Percentiles rank a stretch among this genome's conserved stretches.
phyloP scores from a whole-genome alignment of 116 monocot genomes.

The Zostera marina region DNA sequence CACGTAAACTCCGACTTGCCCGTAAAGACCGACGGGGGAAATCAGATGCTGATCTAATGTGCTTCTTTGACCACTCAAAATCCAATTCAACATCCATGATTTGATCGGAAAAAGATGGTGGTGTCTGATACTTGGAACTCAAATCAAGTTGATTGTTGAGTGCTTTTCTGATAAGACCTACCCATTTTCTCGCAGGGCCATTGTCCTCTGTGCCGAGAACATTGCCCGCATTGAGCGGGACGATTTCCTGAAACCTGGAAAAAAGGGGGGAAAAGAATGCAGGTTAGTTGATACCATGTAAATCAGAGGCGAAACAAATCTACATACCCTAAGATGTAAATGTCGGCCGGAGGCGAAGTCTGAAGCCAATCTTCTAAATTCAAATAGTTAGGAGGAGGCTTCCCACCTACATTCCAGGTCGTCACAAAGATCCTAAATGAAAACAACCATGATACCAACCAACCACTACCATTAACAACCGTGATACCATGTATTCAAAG shows the following conservation, averaged over 20 bases:
- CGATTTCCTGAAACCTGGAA: constrained; percentile 79
- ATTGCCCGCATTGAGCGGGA: constrained; percentile 79
- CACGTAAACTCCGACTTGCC: constrained; percentile 45
- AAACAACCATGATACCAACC: neutral
- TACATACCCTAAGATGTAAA: constrained; percentile 58
- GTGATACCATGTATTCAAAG: too few relatives aligned
- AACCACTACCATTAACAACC: too few relatives aligned
- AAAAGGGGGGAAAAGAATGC: neutral
- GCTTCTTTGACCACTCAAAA: constrained; percentile 27
- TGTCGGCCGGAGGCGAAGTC: constrained; percentile 57
- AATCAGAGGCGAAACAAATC: neutral
- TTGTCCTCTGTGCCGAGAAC: constrained; percentile 71
- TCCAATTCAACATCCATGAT: constrained; percentile 6
- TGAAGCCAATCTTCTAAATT: constrained; percentile 74
- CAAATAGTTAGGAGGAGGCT: constrained; percentile 53
- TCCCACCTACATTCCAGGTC: constrained; percentile 80
- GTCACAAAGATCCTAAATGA: constrained; percentile 39
- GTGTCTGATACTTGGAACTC: constrained; percentile 13
- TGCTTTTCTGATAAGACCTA: constrained; percentile 36
- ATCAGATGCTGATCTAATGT: constrained; percentile 24
- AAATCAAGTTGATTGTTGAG: constrained; percentile 39
- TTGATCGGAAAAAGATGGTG: neutral
- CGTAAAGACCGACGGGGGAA: constrained; percentile 61
- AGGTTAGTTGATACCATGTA: neutral
- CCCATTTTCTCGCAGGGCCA: constrained; percentile 57